Percentiles rank a stretch among this genome's conserved stretches.
Conservation (phyloP, 1,139 yeast species). For the Taiozyma sp. region DNA sequence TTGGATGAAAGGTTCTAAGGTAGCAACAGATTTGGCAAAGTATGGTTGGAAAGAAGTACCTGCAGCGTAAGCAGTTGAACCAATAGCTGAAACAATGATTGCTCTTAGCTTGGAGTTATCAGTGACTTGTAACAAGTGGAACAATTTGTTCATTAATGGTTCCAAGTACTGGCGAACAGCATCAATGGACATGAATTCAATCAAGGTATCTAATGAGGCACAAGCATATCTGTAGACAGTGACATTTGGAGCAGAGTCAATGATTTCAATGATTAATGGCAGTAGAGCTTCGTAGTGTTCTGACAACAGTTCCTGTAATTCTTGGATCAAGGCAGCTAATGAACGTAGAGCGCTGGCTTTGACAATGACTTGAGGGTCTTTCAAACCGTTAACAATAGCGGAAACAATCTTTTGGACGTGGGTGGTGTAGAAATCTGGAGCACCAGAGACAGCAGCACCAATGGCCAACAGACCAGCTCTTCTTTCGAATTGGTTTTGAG, state of each 20-base stretch:
- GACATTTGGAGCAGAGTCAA: conserved; percentile 80
- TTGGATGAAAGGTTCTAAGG: conserved; percentile 75
- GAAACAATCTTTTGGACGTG: conserved; percentile 74
- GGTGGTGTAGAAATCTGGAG: conserved; percentile 84
- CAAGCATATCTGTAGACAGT: conserved; percentile 91
- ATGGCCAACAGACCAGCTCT: conserved; percentile 83
- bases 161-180: conserved; percentile 79
- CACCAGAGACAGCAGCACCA: conserved; percentile 85
- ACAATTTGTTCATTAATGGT: conserved; percentile 85
- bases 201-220: conserved; percentile 82
- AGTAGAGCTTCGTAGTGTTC: conserved; percentile 76
- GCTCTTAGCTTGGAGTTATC: conserved; percentile 67
- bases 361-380: conserved; percentile 73
- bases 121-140: conserved; percentile 69
- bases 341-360: conserved; percentile 85
- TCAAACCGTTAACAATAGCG: conserved; percentile 69
- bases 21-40: conserved; percentile 75
- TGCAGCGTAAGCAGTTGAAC: conserved; percentile 94
- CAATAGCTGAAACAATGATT: conserved; percentile 92
- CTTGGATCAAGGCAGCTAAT: conserved; percentile 72
- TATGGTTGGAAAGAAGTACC: conserved; percentile 85
- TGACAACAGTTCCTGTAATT: conserved; percentile 81
- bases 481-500: conserved; percentile 71
- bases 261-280: conserved; percentile 82
- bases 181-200: conserved; percentile 88